Evolutionary conservation across 108 stramenopile genomes (phyloP), one percentile per base, ranked within the genome.

Genomic region (Aurantiochytrium sp.): DNA sequence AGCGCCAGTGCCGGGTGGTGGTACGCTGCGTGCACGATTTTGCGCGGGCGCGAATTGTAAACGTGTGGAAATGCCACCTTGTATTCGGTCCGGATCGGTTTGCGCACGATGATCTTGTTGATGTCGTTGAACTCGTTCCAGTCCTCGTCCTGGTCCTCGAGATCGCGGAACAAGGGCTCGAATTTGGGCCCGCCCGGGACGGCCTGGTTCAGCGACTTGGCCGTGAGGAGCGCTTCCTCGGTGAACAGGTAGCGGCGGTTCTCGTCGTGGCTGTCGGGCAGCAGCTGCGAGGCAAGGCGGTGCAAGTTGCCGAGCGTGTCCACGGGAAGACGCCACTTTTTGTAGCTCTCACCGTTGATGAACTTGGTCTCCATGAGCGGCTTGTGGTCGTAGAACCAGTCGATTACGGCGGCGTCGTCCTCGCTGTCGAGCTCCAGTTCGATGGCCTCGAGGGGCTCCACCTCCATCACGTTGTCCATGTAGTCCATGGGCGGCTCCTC

Each of bases 101-200:
- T 93, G 31, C 98, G 96, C 89, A 98, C 96, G 91, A 99, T 96
- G 90, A 99, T 97, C 90, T 98, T 98, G 92, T 97, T 95, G 88
- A 99, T 96, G 93, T 99, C 99, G 91, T 99, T 99, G 93, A 99
- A 99, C 89, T 99, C 99, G 90, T 98, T 98, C 99, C 99, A 99
- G 91, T 99, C 99, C 88, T 98, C 97, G 81, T 98, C 98, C 59
- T 97, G 96, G 37, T 52, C 95, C 50, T 94, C 93, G n/a, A 95
- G 95, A 92, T 98, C 98, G 22, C 97, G 95, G 90, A 95, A 98
- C 32, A 99, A 93, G 3, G 99, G 99, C 89, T 99, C 99, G 89
- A 99, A 99, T 92, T 97, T 97, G 34, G 99, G 98, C 30, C 99
- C 99, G n/a, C 99, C 99, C 12, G 98, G 98, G 88, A 99, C 98